Evolutionary conservation across 495 filamentous ascomycete species (phyloP).

Genomic region (Xylaria bambusicola): DNA sequence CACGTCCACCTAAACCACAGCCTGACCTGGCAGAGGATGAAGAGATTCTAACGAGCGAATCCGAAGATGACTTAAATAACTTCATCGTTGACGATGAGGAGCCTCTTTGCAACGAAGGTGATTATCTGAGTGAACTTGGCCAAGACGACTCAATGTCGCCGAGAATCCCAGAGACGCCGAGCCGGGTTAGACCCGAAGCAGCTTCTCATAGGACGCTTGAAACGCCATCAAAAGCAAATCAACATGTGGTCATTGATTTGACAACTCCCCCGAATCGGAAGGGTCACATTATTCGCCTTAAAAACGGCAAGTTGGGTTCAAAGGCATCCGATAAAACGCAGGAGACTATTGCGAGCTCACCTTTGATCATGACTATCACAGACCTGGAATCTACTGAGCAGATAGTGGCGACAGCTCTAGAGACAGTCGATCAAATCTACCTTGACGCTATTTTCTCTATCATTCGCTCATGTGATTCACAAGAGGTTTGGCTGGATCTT

Average conservation of each 20-base stretch:
- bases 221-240: conserved; percentile 20
- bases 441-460: conserved; percentile 20
- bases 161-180: neutral
- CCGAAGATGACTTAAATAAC: conserved; percentile 50
- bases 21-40: conserved; percentile 36
- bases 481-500: conserved; percentile 13
- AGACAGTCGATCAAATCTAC: conserved; percentile 16
- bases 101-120: too few species aligned
- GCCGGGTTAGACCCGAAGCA: neutral
- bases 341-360: conserved; percentile 3
- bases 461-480: neutral
- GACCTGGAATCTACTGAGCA: conserved; percentile 25
- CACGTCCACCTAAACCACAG: conserved; percentile 22
- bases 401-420: conserved; percentile 19
- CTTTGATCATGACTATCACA: conserved; percentile 20
- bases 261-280: conserved; percentile 14
- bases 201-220: neutral
- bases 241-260: conserved; percentile 22
- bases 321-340: neutral
- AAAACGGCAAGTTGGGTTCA: conserved; percentile 1
- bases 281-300: neutral
- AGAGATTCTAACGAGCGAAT: conserved; percentile 48
- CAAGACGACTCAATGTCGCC: neutral
- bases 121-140: neutral
- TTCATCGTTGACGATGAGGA: conserved; percentile 37